Evolutionary conservation across 108 stramenopile genomes (phyloP).

Genomic region (Fistulifera pelliculosa): DNA sequence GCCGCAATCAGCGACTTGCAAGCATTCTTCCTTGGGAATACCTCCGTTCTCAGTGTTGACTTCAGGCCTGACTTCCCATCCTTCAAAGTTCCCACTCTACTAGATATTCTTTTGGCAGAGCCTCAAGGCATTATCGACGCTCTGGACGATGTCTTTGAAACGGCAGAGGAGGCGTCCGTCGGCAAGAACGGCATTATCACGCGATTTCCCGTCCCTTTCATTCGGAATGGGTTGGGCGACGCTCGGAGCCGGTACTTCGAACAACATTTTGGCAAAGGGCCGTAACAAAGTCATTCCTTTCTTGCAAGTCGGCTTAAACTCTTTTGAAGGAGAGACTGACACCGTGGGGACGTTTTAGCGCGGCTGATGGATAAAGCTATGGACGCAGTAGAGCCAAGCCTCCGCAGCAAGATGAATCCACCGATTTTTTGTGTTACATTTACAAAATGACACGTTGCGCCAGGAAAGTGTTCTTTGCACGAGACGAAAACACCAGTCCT

Average conservation of each 20-base stretch:
- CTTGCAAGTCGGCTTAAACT: neutral
- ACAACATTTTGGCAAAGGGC: neutral
- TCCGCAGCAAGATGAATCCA: neutral
- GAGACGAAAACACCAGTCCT: neutral
- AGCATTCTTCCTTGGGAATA: slow-evolving; percentile 1
- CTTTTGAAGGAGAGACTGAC: neutral
- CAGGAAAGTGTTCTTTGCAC: neutral
- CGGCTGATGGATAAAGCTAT: neutral
- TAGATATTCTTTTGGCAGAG: slow-evolving; percentile 19
- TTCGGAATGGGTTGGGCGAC: neutral
- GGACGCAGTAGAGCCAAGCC: neutral
- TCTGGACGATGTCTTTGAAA: slow-evolving; percentile 14
- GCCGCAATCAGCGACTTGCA: slow-evolving; percentile 17
- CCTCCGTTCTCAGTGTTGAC: neutral
- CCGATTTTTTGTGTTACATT: neutral
- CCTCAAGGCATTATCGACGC: slow-evolving; percentile 15
- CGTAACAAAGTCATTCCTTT: neutral
- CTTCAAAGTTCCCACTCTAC: neutral
- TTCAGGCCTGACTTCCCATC: neutral
- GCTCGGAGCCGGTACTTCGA: neutral
- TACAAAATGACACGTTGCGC: neutral
- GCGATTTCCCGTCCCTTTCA: neutral
- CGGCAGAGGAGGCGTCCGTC: neutral
- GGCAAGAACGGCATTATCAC: neutral
- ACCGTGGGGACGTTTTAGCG: neutral